These are phyloP conservation scores for Tylopilus plumbeoviolaceoides DNA, from an alignment of 768 basidiomycete species.

Conservation along the genomic window DNA sequence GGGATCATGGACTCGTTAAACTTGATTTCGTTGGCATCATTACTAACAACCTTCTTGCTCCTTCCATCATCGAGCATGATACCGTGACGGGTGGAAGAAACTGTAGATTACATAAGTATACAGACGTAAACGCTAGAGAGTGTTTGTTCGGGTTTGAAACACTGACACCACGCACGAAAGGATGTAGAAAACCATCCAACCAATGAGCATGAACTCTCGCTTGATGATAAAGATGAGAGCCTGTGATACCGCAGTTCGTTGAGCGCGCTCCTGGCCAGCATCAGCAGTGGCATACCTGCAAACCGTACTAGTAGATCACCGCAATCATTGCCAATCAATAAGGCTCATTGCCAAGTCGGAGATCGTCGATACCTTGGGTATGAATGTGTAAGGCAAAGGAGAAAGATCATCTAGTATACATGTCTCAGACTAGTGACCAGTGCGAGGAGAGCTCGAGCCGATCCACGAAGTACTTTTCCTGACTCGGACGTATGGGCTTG, in stretches of 20 bases:
- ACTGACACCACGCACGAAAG: constrained; percentile 51
- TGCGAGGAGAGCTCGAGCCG: no score
- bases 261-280: background rate
- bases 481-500: no score
- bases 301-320: constrained; percentile 63
- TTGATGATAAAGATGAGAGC: constrained; percentile 67
- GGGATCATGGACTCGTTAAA: constrained; percentile 78
- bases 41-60: constrained; percentile 53
- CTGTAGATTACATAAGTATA: constrained; percentile 66
- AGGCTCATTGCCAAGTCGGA: no score
- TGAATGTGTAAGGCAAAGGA: no score
- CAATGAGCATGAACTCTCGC: no score
- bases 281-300: constrained; percentile 43
- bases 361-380: no score
- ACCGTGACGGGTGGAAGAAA: constrained; percentile 63
- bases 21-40: constrained; percentile 54
- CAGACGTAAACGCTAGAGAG: constrained; percentile 18
- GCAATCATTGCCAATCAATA: constrained; percentile 68
- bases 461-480: no score
- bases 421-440: no score
- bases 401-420: no score
- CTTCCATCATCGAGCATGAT: constrained; percentile 63
- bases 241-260: constrained; percentile 17
- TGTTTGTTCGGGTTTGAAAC: background rate
- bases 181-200: constrained; percentile 70